Conservation (phyloP, 2,329 filamentous ascomycete species). For the Verticillium klebahnii region DNA sequence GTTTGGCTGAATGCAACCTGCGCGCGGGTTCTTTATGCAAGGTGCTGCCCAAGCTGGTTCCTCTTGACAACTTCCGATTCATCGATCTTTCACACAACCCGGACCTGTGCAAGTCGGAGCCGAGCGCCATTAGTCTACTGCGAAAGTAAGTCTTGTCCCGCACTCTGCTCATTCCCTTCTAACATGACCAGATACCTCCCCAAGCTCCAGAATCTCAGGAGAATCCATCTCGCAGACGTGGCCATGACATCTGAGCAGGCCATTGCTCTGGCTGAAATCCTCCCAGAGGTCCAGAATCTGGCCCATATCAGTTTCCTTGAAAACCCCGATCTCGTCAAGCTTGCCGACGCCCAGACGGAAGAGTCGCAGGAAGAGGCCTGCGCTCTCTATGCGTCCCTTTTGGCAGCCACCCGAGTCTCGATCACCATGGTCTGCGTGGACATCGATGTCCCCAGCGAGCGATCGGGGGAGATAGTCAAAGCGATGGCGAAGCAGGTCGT, state of each 20-base stretch:
- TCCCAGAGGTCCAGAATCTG: constrained; percentile 76
- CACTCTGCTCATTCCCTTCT: background rate
- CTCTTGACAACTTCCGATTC: constrained; percentile 72
- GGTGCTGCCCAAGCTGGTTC: constrained; percentile 68
- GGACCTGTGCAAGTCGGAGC: constrained; percentile 67
- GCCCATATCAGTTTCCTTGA: constrained; percentile 85
- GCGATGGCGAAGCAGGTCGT: constrained; percentile 92
- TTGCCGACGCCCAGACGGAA: constrained; percentile 73
- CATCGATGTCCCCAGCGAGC: constrained; percentile 77
- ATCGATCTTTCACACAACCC: constrained; percentile 90
- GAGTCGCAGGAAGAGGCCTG: constrained; percentile 87
- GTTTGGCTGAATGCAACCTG: constrained; percentile 81
- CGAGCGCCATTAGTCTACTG: constrained; percentile 70
- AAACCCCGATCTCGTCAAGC: constrained; percentile 66
- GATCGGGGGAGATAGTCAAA: constrained; percentile 86
- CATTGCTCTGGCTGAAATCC: constrained; percentile 83
- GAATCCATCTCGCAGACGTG: constrained; percentile 83
- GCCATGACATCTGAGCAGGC: constrained; percentile 81
- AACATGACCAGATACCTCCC: constrained; percentile 60
- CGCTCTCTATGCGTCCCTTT: constrained; percentile 85
- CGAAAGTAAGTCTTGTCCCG: constrained; percentile 57
- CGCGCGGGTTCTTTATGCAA: constrained; percentile 66
- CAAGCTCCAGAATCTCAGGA: constrained; percentile 70
- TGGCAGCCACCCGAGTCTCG: constrained; percentile 82
- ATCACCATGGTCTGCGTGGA: constrained; percentile 83